A percentile compares a stretch with the other conserved stretches of the same genome.
These are phyloP conservation scores for Lentinula edodes DNA, from an alignment of 768 basidiomycete genomes.

Conservation along the genomic window DNA sequence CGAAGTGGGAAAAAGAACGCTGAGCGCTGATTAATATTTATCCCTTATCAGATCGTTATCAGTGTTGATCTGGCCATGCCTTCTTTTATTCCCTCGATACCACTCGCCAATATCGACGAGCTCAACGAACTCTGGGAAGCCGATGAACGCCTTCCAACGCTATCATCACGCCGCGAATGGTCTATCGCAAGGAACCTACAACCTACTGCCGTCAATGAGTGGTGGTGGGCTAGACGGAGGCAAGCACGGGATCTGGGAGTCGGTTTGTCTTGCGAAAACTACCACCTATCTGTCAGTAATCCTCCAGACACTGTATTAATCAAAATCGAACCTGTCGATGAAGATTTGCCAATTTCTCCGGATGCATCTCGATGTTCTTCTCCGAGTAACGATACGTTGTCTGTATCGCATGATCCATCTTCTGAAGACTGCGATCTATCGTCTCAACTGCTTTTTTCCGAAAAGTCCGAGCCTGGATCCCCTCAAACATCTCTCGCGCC, in stretches of 20 bases:
- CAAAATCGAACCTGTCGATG: background rate
- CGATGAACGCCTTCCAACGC: slow-evolving; percentile 2
- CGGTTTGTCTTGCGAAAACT: background rate
- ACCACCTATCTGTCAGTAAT: background rate
- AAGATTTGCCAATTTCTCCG: background rate
- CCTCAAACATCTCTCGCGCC: background rate
- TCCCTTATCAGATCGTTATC: too few relatives aligned
- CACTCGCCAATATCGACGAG: slow-evolving; percentile 2
- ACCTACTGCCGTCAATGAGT: background rate
- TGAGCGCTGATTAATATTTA: background rate
- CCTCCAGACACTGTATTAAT: background rate
- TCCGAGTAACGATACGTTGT: background rate
- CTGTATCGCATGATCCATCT: background rate
- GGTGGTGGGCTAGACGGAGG: slow-evolving; percentile 1
- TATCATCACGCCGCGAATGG: background rate
- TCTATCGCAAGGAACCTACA: slow-evolving; percentile 1
- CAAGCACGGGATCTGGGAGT: background rate
- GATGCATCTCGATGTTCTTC: background rate
- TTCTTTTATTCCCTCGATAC: background rate
- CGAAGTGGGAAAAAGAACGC: background rate
- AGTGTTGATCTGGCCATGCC: background rate
- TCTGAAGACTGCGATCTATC: background rate
- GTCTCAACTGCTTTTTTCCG: background rate
- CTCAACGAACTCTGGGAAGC: slow-evolving; percentile 6
- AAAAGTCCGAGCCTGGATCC: background rate